Conservation (phyloP, 2,329 filamentous ascomycete species). For the Pseudogymnoascus sp. region DNA sequence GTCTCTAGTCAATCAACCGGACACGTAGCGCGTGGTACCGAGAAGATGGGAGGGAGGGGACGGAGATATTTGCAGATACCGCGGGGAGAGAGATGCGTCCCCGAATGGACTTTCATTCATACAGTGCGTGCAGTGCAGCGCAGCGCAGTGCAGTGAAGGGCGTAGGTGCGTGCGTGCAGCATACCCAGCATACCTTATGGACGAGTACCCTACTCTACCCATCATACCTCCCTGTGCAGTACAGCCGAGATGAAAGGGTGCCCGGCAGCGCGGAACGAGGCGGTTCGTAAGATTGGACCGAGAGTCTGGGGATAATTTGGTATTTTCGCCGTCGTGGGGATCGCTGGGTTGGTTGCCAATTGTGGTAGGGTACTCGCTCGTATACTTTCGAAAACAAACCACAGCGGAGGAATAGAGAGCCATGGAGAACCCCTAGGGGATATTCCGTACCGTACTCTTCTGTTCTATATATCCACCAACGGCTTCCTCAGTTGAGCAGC, state of each 20-base stretch:
- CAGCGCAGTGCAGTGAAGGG: neutral
- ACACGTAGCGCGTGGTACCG: neutral
- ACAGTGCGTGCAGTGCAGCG: neutral
- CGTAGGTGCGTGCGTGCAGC: neutral
- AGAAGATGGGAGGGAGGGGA: neutral
- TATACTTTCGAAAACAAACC: neutral
- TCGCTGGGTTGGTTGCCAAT: neutral
- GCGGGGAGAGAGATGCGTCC: neutral
- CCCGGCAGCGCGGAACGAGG: neutral
- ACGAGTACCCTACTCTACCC: neutral
- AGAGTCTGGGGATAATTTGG: neutral
- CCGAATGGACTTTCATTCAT: neutral
- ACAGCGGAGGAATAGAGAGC: neutral
- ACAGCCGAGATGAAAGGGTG: constrained; percentile 1
- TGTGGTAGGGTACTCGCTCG: neutral
- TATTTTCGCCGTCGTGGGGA: neutral
- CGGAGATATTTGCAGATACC: neutral
- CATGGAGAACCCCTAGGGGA: neutral
- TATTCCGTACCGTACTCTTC: neutral
- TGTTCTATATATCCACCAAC: neutral
- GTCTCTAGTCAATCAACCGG: neutral
- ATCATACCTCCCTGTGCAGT: neutral
- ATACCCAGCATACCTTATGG: neutral
- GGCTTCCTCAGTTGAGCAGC: neutral
- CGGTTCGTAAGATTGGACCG: neutral